These are phyloP conservation scores for Leccinum incarnatum DNA, from an alignment of 768 basidiomycete species.

Conservation along the genomic window DNA sequence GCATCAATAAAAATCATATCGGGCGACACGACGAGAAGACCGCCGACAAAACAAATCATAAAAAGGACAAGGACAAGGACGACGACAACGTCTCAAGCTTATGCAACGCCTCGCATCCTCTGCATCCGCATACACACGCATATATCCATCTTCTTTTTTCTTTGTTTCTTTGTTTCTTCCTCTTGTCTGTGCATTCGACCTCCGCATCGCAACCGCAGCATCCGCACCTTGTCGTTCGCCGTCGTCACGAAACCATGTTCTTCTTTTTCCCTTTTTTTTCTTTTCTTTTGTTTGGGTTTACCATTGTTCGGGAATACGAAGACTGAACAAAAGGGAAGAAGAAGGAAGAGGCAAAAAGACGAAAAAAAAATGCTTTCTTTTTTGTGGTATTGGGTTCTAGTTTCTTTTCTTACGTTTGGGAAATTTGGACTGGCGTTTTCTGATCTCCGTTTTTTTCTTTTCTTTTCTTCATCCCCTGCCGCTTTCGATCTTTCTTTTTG, in stretches of 20 bases:
- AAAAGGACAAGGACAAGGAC: too few relatives aligned
- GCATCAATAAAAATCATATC: neutral
- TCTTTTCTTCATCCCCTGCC: neutral
- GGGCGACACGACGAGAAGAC: neutral
- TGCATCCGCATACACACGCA: neutral
- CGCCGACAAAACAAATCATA: neutral
- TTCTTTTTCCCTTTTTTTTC: neutral
- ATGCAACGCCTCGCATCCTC: neutral
- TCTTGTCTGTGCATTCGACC: neutral
- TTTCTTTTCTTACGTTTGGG: neutral
- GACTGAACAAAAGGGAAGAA: neutral
- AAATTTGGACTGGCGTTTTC: neutral
- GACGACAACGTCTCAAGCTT: neutral
- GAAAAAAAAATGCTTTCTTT: neutral
- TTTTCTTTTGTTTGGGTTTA: neutral
- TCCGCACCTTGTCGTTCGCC: neutral
- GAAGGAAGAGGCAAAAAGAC: neutral
- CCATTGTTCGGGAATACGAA: neutral
- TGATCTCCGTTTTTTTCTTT: neutral
- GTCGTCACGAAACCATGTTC: neutral
- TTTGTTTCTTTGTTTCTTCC: neutral
- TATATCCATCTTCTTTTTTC: neutral
- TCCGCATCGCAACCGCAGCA: neutral
- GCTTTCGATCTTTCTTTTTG: neutral
- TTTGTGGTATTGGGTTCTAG: neutral